Base-by-base conservation (phyloP, 1,284 basidiomycete species). In the Pseudomicrostroma phylloplanum region DNA sequence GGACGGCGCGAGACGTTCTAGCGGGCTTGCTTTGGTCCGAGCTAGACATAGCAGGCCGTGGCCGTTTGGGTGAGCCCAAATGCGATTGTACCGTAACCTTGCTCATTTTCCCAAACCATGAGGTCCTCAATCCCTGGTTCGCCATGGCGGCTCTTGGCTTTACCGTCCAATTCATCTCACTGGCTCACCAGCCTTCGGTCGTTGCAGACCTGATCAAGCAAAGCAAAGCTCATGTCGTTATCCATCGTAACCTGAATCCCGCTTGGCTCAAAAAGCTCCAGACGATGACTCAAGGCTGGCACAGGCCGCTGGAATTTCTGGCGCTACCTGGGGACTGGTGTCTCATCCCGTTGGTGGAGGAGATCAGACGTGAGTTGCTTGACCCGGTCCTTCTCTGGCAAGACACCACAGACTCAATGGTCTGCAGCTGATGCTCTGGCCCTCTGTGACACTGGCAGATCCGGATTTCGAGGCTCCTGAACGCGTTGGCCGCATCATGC, bases 151-250 rank as follows among this genome's bases (percentile, higher is more conserved):
- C 51, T 13, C 15, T 54, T 15, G 51, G 51, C 13, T 54, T 23
- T 19, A 54, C 51, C 17, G 15, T 15, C 3, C 51, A 54, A 54
- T 54, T 54, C 51, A 54, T 54, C 21, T 54, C 51, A 25, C 51
- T 19, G 7, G 6, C 23, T 6, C 51, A 54, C 25, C 6, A 8
- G 25, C 51, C 51, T 7, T 2, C 7, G 6, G 21, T 54, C 21
- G 51, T 54, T 25, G 51, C 51, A 6, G 6, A 6, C 21, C 51
- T 54, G 7, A 54, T 54, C 25, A 25, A 7, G 21, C 3, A 4
- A 6, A 15, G 21, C 7, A 4, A 21, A 15, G 15, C 51, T 25
- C 51, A 25, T 7, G 25, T 15, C 8, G 26, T 54, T 25, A 2
- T 54, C 13, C 51, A 54, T 25, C 13, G 7, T 15, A 25, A 25